Conservation (phyloP, 345 rosid genomes). For the Eucalyptus regnans region DNA sequence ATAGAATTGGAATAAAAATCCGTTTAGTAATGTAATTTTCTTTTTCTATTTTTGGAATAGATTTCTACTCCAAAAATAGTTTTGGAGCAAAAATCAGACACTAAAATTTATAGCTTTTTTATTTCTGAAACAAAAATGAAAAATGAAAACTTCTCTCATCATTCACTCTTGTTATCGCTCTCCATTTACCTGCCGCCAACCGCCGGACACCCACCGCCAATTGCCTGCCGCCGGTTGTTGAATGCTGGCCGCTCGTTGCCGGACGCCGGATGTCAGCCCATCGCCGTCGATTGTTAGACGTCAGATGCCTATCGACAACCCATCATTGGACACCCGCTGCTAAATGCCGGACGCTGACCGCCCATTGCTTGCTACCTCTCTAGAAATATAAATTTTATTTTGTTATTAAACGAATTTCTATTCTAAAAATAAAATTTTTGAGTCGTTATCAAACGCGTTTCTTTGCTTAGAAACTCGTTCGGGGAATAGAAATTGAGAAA, state of each 20-base stretch:
- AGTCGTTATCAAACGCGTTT: fast-evolving
- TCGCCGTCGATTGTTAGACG: fast-evolving
- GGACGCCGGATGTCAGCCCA: fast-evolving
- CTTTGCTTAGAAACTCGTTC: fast-evolving
- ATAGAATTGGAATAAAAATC: fast-evolving
- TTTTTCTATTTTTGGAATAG: fast-evolving
- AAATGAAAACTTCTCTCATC: too few species aligned
- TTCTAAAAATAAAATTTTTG: fast-evolving
- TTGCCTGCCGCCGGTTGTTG: fast-evolving
- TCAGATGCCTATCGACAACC: fast-evolving
- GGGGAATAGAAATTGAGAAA: fast-evolving
- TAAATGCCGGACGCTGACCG: too few species aligned
- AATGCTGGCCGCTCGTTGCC: fast-evolving
- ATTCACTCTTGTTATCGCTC: fast-evolving
- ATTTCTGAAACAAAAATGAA: too few species aligned
- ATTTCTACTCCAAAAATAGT: too few species aligned
- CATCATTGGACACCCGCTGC: fast-evolving
- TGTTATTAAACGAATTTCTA: fast-evolving
- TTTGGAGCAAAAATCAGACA: too few species aligned
- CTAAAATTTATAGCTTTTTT: too few species aligned
- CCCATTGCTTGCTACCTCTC: fast-evolving
- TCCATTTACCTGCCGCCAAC: too few species aligned
- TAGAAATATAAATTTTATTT: too few species aligned
- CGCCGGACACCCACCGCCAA: fast-evolving
- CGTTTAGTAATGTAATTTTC: fast-evolving